phyloP scores from a whole-genome alignment of 2,329 filamentous ascomycete species.

The Pseudocercospora fuligena region DNA sequence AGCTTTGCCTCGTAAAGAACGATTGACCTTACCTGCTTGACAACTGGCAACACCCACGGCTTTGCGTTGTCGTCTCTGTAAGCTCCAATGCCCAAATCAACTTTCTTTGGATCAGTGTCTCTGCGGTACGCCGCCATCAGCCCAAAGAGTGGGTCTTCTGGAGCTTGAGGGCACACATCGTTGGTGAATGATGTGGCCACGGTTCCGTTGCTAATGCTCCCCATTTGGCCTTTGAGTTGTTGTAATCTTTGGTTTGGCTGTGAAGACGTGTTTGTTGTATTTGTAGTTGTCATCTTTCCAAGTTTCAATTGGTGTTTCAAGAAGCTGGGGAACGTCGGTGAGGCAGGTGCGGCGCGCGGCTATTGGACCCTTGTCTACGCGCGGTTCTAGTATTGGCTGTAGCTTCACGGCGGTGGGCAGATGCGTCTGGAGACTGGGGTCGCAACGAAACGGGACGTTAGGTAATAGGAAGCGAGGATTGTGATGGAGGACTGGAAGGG shows the following conservation, averaged over 20 bases:
- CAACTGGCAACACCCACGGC: constrained; percentile 94
- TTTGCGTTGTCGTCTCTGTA: constrained; percentile 95
- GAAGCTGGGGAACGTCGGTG: background rate
- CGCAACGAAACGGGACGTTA: background rate
- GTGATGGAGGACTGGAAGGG: background rate
- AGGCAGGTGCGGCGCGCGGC: constrained; percentile 1
- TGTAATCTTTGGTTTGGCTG: constrained; percentile 28
- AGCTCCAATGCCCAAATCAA: constrained; percentile 93
- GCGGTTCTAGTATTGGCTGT: background rate
- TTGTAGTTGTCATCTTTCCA: constrained; percentile 18
- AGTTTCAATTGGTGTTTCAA: background rate
- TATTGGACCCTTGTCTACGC: background rate
- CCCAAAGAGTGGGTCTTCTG: constrained; percentile 93
- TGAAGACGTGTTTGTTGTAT: constrained; percentile 47
- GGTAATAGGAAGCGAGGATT: background rate
- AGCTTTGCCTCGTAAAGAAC: background rate
- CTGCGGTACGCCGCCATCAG: constrained; percentile 85
- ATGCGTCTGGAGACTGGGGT: background rate
- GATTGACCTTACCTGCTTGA: constrained; percentile 76
- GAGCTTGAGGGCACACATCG: constrained; percentile 58
- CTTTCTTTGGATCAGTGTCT: constrained; percentile 77
- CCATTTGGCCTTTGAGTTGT: constrained; percentile 38
- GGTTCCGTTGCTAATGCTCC: constrained; percentile 21
- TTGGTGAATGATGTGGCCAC: constrained; percentile 33
- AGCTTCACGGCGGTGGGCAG: background rate